Conservation (phyloP, 257 asterid species). For the Petrea volubilis region DNA sequence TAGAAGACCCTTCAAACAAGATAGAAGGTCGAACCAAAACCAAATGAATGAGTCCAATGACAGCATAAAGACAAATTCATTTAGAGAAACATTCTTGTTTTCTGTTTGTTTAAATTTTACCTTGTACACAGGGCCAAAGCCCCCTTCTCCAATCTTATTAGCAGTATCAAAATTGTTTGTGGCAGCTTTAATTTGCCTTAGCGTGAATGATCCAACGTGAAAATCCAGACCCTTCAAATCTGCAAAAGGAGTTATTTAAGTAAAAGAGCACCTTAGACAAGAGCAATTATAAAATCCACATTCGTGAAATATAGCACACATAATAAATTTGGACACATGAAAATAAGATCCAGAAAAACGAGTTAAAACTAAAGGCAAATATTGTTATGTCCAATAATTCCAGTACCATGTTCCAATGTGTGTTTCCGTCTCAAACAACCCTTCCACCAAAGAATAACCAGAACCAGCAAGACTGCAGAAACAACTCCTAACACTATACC, state of each 20-base stretch:
- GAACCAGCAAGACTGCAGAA: constrained; percentile 27
- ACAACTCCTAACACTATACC: constrained; percentile 54
- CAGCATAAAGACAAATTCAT: neutral
- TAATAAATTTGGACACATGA: neutral
- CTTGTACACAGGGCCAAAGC: constrained; percentile 67
- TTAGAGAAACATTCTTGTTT: neutral
- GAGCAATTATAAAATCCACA: neutral
- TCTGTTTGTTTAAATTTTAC: constrained; percentile 16
- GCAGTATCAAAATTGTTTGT: constrained; percentile 60
- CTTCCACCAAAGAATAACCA: constrained; percentile 65
- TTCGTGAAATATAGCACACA: neutral
- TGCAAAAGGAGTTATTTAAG: constrained; percentile 13
- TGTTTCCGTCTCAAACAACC: constrained; percentile 37
- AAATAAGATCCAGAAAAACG: neutral
- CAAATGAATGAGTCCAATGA: neutral
- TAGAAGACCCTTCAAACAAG: constrained; percentile 40
- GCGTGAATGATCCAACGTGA: constrained; percentile 43
- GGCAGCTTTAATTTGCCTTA: constrained; percentile 53
- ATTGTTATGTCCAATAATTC: neutral
- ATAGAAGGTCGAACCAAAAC: neutral
- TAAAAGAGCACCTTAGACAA: neutral
- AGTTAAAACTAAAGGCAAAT: neutral
- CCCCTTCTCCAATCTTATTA: constrained; percentile 70
- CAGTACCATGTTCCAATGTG: constrained; percentile 44
- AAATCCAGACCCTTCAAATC: constrained; percentile 52